Evolutionary conservation across 768 basidiomycete genomes (phyloP).

Genomic region (Collybiopsis confluens): DNA sequence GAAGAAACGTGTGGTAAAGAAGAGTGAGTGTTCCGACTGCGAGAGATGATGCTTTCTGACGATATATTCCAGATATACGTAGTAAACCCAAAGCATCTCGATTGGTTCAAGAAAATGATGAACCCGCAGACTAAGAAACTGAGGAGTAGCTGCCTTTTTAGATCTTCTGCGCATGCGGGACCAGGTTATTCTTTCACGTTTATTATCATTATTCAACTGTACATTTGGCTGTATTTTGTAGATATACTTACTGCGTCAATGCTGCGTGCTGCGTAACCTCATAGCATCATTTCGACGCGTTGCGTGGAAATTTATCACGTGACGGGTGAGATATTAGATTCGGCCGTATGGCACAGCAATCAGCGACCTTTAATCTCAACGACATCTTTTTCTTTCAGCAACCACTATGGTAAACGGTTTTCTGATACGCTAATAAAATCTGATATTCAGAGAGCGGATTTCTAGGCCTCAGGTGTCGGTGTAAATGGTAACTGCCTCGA

Average conservation of each 20-base stretch:
- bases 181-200: too few relatives aligned
- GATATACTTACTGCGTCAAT: too few relatives aligned
- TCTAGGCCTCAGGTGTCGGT: conserved; percentile 62
- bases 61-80: not conserved
- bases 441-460: not conserved
- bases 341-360: not conserved
- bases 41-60: not conserved
- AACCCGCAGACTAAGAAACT: not conserved
- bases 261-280: too few relatives aligned
- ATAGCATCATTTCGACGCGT: too few relatives aligned
- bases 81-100: not conserved
- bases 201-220: too few relatives aligned
- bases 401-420: not conserved
- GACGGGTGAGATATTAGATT: too few relatives aligned
- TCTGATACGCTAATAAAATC: too few relatives aligned
- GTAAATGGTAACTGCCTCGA: conserved; percentile 55
- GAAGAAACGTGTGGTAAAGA: conserved; percentile 59
- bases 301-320: too few relatives aligned
- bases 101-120: not conserved
- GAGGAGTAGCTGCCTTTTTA: too few relatives aligned
- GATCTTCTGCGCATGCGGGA: too few relatives aligned
- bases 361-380: conserved; percentile 5
- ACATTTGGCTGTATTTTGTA: too few relatives aligned
- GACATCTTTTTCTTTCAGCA: not conserved
- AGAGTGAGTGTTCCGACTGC: not conserved